Evolutionary conservation across 257 asterid species (phyloP).

Genomic region (Paraleonurus japonicus): DNA sequence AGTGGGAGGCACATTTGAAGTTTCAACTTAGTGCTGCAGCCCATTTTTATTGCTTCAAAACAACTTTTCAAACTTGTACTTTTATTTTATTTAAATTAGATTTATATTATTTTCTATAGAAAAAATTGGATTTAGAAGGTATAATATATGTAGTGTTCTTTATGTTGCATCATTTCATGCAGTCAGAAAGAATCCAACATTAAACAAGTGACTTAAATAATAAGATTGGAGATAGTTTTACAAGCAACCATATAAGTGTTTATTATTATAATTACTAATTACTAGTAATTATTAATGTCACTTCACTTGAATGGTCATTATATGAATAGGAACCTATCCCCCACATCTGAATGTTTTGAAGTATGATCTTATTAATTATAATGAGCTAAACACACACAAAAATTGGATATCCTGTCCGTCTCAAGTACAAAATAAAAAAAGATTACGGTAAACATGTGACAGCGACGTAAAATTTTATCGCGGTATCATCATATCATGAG

Average conservation of each 20-base stretch:
- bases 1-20: slow-evolving; percentile 10
- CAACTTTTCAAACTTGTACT: slow-evolving; percentile 12
- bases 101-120: too few relatives aligned
- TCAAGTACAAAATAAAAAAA: too few relatives aligned
- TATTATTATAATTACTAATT: not conserved
- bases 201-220: not conserved
- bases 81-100: not conserved
- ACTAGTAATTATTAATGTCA: not conserved
- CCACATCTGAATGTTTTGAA: too few relatives aligned
- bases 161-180: not conserved
- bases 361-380: too few relatives aligned
- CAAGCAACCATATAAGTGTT: slow-evolving; percentile 7
- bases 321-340: not conserved
- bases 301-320: not conserved
- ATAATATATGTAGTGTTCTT: not conserved
- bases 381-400: too few relatives aligned
- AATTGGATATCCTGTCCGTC: too few relatives aligned
- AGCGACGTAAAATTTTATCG: too few relatives aligned
- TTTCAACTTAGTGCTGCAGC: not conserved
- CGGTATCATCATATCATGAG: too few relatives aligned
- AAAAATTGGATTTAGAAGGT: not conserved
- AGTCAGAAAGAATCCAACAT: slow-evolving; percentile 24
- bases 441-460: too few relatives aligned
- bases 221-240: slow-evolving; percentile 8
- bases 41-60: not conserved